Base-by-base conservation (phyloP, 768 basidiomycete species). In the Boletus rufocinnamomeus region DNA sequence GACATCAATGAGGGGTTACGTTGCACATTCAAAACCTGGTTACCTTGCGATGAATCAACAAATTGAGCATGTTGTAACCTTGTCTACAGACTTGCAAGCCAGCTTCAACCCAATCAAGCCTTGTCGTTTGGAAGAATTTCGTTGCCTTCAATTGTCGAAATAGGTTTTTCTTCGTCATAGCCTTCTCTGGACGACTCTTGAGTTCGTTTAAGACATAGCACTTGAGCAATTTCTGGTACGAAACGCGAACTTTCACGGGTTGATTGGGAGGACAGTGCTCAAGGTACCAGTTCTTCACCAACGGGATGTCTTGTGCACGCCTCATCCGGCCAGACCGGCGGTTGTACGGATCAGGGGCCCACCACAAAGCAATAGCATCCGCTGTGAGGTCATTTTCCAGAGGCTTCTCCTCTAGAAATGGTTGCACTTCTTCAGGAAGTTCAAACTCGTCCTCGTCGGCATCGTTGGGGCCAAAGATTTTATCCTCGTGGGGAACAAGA, bases 81-180 rank as follows among this genome's bases (percentile, higher is more conserved):
- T 99, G 97, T 63, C 97, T 81, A 79, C 96, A 98, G 53, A 99
- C 96, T 75, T 99, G 97, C 60, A 99, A 76, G 64, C 97, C 97
- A 3, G 96, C 97, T 74, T 99, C 97, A 38, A 99, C 96, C 97
- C 97, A 99, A 74, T 99, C 97, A 64, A 99, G 76, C 63, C 84
- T 93, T 5, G 97, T 99, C 16, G 92, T 93, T 80, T 98, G 97
- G 87, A 99, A 99, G 78, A 99, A 99, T 76, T 98, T 98, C 57
- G 97, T 99, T n/a, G 92, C 89, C 76, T 98, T 98, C 57, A 95
- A 80, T 70, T 95, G 92, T 45, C 93, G 83, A 84, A 99, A 98
- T 50, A 98, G 72, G 69, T 95, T 97, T 79, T 96, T 94, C 85
- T 96, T 98, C 63, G 92, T 89, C 91, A 97, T 96, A 9, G 97